Base-by-base conservation (phyloP, 139 green algal species). In the Pleodorina starrii region DNA sequence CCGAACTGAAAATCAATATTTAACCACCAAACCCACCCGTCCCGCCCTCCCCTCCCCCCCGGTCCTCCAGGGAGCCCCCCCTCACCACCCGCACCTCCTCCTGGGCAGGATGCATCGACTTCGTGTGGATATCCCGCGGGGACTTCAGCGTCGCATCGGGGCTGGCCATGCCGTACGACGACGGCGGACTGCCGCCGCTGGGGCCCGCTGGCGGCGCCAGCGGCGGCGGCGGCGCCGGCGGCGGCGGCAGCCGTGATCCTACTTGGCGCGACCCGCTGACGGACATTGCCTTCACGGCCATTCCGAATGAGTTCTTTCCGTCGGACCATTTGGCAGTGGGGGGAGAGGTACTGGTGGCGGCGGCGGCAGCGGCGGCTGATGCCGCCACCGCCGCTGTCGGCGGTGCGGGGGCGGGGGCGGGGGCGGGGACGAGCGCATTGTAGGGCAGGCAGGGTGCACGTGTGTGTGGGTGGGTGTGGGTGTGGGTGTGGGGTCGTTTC, bases 31-130 rank as follows among this genome's bases (percentile, higher is more conserved):
- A n/a, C n/a, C n/a, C n/a, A n/a, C n/a, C n/a, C n/a, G n/a, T n/a
- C 11, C 63, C 32, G 63, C 63, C 35, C 78, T 48, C 57, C 44
- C 38, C 25, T 42, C 2, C 12, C 29, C 12, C 23, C 77, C n/a
- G 16, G 4, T 2, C 29, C 25, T 21, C 21, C 72, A 89, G 86
- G 21, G 95, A 97, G 86, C 93, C 93, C 14, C 72, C 81, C 3
- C 16, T 96, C 27, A 97, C 95, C 23, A 96, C 88, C 32, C 79
- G 76, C 46, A 97, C 94, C 7, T 66, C 76, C 74, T 40, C 25
- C 29, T 96, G 95, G 76, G 76, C 88, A 0, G 94, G 92, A n/a
- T 92, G 78, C 43, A 78, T 96, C 29, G 95, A 97, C 86, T 96
- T 95, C 88, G 75, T 96, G 1, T 96, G 86, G 78, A 68, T 95